Evolutionary conservation across 345 rosid species (phyloP), one percentile per base, ranked within the genome.

Genomic region (Camelina hispida): DNA sequence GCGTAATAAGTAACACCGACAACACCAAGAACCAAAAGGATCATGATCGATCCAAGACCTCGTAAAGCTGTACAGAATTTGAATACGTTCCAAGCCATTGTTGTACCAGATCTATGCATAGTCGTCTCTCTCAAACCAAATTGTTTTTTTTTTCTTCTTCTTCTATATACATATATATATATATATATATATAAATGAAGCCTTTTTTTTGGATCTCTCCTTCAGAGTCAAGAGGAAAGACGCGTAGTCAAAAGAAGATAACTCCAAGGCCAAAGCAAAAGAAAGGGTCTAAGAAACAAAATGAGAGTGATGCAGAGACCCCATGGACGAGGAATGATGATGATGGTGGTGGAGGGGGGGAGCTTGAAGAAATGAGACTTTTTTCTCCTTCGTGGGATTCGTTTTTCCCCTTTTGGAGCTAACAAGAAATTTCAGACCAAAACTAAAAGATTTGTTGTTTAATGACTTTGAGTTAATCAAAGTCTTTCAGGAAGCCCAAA

Each of bases 1-100:
- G 92, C 83, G 80, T 89, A 89, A 53, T 89, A 89, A 30, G 90
- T 87, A 60, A 89, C 93, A 56, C 91, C 92, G 34, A 87, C 89
- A 77, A 89, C 88, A 22, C 93, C 96, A 40, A 89, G 87, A 14
- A 89, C 94, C 56, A 87, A 55, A 58, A 89, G 73, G 86, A 89
- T 85, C 94, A 89, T 89, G 83, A 89, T 83, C 42, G 92, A 87
- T 53, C 96, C 96, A 15, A 89, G 84, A 43, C 96, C 92, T 44
- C 85, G 77, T 50, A 89, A 83, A 43, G 90, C 93, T 18, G 92
- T 87, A 69, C 96, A 89, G 74, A 89, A 86, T 75, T 82, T 89
- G 81, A 89, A 89, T 32, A 89, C 91, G 77, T 89, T 87, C 96
- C 93, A 89, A 5, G 96, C 96, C 96, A 89, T 89, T 58, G 82